Evolutionary conservation across 2,329 filamentous ascomycete species (phyloP), one percentile per base, ranked within the genome.

Genomic region (Zarea fungicola): DNA sequence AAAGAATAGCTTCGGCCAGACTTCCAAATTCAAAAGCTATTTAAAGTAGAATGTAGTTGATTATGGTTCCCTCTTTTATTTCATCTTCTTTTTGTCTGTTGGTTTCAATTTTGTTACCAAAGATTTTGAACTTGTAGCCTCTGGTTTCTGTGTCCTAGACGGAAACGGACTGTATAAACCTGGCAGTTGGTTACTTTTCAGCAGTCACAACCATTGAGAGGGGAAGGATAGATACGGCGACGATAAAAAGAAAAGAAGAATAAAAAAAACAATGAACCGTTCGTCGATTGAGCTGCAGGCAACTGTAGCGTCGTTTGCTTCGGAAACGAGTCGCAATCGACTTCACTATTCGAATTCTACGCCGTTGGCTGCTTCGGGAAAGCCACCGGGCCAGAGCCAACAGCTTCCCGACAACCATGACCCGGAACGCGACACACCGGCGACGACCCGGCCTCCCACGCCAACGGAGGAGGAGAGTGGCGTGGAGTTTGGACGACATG

Each of bases 241-340:
- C 18, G 6, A 36, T 6, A 18, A n/a, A 32, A 32, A 14, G 16
- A n/a, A 32, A 32, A 32, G 29, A 32, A 32, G 6, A 32, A 32
- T 10, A 32, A 32, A n/a, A 32, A 36, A 43, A 32, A 6, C n/a
- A n/a, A 46, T 48, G 39, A 44, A 29, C 41, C 28, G 31, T 11
- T 44, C 31, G 16, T 42, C 46, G n/a, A 42, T 42, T 37, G 46
- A 49, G 22, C 25, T 49, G 22, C 46, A 29, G 36, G 5, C 37
- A n/a, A 21, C 37, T n/a, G n/a, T n/a, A 23, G 29, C 29, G 32
- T 29, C 39, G 21, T 5, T n/a, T 5, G 14, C n/a, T 31, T 6
- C 16, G 4, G 42, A 44, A 31, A 10, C 40, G 7, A 8, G 13
- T 13, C 25, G 21, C 18, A 8, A n/a, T n/a, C n/a, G n/a, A n/a